A percentile compares a stretch with the other conserved stretches of the same genome.
phyloP scores from a whole-genome alignment of 805 yeast species.

The Pichia eremophila region DNA sequence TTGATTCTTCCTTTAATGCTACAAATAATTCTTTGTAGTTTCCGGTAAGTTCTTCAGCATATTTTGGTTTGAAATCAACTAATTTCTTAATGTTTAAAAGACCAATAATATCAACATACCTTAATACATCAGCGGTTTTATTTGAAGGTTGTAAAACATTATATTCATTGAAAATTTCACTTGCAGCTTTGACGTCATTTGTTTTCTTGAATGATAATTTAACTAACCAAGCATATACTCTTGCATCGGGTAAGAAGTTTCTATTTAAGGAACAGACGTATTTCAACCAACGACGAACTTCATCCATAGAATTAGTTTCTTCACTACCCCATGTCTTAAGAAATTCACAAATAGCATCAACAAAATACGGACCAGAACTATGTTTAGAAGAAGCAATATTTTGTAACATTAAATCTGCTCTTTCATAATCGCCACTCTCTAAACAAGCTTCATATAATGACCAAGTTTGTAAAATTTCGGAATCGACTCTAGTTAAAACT shows the following conservation, averaged over 20 bases:
- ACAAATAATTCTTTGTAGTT: constrained; percentile 19
- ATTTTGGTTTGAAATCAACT: constrained; percentile 21
- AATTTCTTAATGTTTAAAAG: constrained; percentile 32
- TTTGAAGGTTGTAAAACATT: constrained; percentile 14
- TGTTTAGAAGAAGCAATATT: constrained; percentile 36
- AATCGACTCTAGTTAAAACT: constrained; percentile 20
- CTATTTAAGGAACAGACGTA: constrained; percentile 12
- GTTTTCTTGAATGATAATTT: constrained; percentile 19
- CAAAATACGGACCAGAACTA: constrained; percentile 32
- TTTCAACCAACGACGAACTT: constrained; percentile 20
- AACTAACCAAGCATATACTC: constrained; percentile 24
- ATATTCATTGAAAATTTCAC: constrained; percentile 12
- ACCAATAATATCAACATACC: constrained; percentile 39
- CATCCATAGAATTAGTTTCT: constrained; percentile 15
- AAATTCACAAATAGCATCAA: constrained; percentile 63
- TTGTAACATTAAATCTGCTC: constrained; percentile 61
- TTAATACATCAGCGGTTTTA: constrained; percentile 27
- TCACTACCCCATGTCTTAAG: constrained; percentile 30
- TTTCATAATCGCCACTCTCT: constrained; percentile 49
- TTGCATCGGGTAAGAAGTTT: constrained; percentile 18
- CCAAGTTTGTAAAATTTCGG: constrained; percentile 33
- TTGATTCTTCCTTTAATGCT: constrained; percentile 6
- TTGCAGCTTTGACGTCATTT: constrained; percentile 7
- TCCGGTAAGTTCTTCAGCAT: constrained; percentile 18
- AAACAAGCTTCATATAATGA: constrained; percentile 72